These are phyloP conservation scores for Mucor lusitanicus DNA, from an alignment of 371 early-diverging fungal genomes.

Conservation along the genomic window DNA sequence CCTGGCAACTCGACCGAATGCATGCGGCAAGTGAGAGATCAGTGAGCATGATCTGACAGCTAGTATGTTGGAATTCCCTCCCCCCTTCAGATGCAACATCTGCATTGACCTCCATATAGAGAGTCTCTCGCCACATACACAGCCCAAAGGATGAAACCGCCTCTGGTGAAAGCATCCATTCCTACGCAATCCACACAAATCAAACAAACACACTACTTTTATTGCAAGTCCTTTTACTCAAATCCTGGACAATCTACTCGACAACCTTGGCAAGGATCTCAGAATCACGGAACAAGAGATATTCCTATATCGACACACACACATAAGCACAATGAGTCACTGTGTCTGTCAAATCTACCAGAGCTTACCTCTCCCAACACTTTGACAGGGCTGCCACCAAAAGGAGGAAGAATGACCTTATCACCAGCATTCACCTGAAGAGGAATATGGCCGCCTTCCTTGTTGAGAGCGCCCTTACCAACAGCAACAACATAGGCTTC, in stretches of 20 bases:
- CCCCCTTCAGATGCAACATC: no score
- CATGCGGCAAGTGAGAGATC: neutral
- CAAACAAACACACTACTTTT: neutral
- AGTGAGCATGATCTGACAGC: neutral
- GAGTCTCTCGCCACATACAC: no score
- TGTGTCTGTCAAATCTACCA: neutral
- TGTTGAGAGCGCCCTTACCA: constrained; percentile 88
- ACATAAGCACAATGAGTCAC: neutral
- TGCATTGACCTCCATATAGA: neutral
- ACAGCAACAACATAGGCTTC: constrained; percentile 93
- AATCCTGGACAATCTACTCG: constrained; percentile 17
- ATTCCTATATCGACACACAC: constrained; percentile 63
- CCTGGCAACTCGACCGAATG: neutral
- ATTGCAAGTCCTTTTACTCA: neutral
- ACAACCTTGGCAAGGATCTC: constrained; percentile 93
- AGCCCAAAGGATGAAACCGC: no score
- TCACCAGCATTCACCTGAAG: constrained; percentile 89
- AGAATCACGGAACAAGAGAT: constrained; percentile 81
- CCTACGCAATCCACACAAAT: neutral
- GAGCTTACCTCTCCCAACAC: constrained; percentile 73
- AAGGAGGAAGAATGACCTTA: constrained; percentile 92
- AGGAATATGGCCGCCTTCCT: constrained; percentile 85
- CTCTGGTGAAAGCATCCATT: neutral
- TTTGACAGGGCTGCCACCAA: constrained; percentile 93
- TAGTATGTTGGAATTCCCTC: no score